These are phyloP conservation scores for Conidiobolus incongruus DNA, from an alignment of 371 early-diverging fungal species.

Conservation along the genomic window DNA sequence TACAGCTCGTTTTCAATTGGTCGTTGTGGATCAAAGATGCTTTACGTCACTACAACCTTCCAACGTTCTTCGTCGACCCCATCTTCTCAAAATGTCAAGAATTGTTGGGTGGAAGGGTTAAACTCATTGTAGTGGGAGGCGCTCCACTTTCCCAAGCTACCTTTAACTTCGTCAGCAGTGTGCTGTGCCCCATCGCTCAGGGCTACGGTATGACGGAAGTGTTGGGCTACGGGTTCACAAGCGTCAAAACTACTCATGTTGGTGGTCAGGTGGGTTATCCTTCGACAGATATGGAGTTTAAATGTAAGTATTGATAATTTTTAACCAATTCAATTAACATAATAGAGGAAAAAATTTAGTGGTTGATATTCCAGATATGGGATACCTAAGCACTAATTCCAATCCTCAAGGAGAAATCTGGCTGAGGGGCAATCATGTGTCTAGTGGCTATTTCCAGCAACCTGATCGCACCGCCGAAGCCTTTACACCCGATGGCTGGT, in stretches of 20 bases:
- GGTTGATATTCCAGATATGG: conserved; percentile 62
- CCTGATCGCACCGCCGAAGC: conserved; percentile 50
- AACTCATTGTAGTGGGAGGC: conserved; percentile 78
- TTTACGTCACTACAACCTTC: conserved; percentile 20
- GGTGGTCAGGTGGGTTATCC: conserved; percentile 25
- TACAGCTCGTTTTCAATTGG: conserved; percentile 45
- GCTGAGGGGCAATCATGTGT: conserved; percentile 58
- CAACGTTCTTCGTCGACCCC: conserved; percentile 46
- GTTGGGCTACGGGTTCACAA: conserved; percentile 35
- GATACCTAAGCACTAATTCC: conserved; percentile 43
- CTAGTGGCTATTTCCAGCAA: conserved; percentile 58
- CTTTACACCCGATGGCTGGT: conserved; percentile 68
- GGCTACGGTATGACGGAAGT: conserved; percentile 68
- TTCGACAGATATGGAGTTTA: conserved; percentile 68
- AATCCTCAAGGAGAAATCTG: conserved; percentile 77
- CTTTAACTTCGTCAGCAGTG: conserved; percentile 63
- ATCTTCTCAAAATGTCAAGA: conserved; percentile 83
- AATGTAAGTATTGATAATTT: no score
- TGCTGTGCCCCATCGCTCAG: conserved; percentile 69
- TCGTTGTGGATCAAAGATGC: conserved; percentile 55
- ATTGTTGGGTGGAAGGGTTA: conserved; percentile 81
- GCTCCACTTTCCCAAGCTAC: conserved; percentile 76
- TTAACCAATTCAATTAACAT: no score
- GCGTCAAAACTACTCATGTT: conserved; percentile 33
- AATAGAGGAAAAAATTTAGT: no score